Conservation (phyloP, 1,284 basidiomycete species). For the Ceratobasidium sp. region DNA sequence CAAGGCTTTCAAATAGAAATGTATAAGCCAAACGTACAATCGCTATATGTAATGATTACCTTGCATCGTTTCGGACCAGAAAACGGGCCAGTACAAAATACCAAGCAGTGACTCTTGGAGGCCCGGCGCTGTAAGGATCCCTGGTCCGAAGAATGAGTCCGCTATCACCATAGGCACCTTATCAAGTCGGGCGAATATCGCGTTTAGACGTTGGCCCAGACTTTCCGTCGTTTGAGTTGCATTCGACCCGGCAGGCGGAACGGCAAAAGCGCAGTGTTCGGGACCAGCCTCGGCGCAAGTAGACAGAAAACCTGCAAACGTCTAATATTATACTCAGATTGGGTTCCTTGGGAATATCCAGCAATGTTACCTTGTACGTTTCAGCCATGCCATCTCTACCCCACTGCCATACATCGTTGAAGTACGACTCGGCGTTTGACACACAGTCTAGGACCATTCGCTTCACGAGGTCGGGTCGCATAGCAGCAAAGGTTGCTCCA, state of each 20-base stretch:
- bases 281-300: constrained; percentile 48
- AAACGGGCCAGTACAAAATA: constrained; percentile 35
- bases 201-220: constrained; percentile 25
- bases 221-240: constrained; percentile 37
- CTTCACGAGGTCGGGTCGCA: constrained; percentile 33
- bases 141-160: constrained; percentile 44
- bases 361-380: constrained; percentile 45
- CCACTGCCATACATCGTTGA: constrained; percentile 50
- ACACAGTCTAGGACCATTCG: constrained; percentile 52
- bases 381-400: constrained; percentile 49
- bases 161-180: constrained; percentile 44
- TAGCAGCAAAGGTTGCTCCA: constrained; percentile 50
- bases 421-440: constrained; percentile 45
- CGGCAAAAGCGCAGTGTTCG: constrained; percentile 37
- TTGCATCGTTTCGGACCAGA: not conserved
- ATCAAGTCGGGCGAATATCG: constrained; percentile 38
- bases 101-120: constrained; percentile 44
- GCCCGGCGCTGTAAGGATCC: constrained; percentile 45
- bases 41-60: not conserved
- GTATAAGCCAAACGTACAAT: constrained; percentile 29
- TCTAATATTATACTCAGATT: not conserved
- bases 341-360: not conserved
- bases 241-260: not conserved
- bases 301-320: constrained; percentile 44
- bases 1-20: not conserved